Evolutionary conservation across 495 filamentous ascomycete genomes (phyloP), one percentile per base, ranked within the genome.

Genomic region (Bacidia rubella): DNA sequence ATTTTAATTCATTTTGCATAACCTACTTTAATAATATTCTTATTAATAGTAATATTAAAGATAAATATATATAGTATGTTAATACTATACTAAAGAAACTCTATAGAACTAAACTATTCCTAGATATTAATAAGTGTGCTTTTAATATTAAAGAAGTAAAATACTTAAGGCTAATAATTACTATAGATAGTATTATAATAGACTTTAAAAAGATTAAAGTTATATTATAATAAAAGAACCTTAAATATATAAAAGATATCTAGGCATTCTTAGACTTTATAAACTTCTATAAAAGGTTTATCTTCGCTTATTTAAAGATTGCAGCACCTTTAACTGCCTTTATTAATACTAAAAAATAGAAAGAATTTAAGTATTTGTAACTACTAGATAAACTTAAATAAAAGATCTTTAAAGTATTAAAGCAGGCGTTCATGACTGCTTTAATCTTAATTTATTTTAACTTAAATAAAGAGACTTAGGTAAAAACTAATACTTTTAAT

Each of bases 131-230:
- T 49, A 29, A 49, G 4, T 49, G 32, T 22, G 32, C 11, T 9
- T 29, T 49, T 52, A 2, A 5, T 43, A 7, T 41, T 40, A 9
- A 42, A 23, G 15, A 52, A 52, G 35, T 52, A 40, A 52, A 49
- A 49, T 27, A 29, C 32, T 49, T 49, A 29, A 27, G 21, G 2
- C 2, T 42, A 3, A 52, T 40, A 3, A 52, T 11, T 44, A 40
- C 10, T 3, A 23, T 2, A 12, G 2, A 9, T 3, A 40, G 22
- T 3, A 1, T 41, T 19, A 2, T 5, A 3, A 52, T 52, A 41
- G 12, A 52, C 19, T 41, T 52, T 10, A 42, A 41, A 20, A 52
- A 52, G 42, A 52, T 20, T 2, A 22, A 41, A 52, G n/a, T 22
- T 26, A 52, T 41, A 20, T 9, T 17, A 21, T n/a, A 42, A 22